Percentiles rank a stretch among this genome's conserved stretches.
phyloP scores from a whole-genome alignment of 2,329 filamentous ascomycete species.

The Penicillium sp. region DNA sequence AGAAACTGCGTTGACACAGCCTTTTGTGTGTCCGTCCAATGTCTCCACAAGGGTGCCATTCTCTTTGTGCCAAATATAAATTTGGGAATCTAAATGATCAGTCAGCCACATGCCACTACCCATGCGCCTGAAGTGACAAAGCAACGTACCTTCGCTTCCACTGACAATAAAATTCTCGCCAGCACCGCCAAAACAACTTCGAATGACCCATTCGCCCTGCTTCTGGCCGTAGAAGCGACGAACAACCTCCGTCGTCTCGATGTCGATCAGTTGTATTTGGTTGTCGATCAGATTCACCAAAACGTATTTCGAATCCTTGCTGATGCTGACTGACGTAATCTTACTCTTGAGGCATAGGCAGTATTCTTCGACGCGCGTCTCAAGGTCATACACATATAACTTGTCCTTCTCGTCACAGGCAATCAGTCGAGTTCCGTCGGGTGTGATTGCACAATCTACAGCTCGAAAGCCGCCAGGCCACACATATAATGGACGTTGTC shows the following conservation, averaged over 20 bases:
- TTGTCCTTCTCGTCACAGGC: slow-evolving; percentile 67
- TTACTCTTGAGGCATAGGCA: slow-evolving; percentile 66
- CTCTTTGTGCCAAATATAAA: slow-evolving; percentile 89
- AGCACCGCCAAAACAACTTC: slow-evolving; percentile 80
- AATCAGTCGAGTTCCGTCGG: slow-evolving; percentile 74
- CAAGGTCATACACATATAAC: slow-evolving; percentile 78
- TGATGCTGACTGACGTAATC: slow-evolving; percentile 76
- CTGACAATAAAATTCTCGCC: slow-evolving; percentile 88
- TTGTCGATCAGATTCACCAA: slow-evolving; percentile 78
- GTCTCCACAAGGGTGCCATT: slow-evolving; percentile 72
- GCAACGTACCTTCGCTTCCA: slow-evolving; percentile 74
- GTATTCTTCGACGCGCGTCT: slow-evolving; percentile 69
- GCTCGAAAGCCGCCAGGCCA: slow-evolving; percentile 72
- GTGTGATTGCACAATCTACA: slow-evolving; percentile 78
- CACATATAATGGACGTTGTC: slow-evolving; percentile 55
- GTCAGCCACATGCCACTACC: neutral
- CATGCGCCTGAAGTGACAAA: neutral
- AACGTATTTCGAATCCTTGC: slow-evolving; percentile 72
- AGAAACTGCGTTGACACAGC: slow-evolving; percentile 78
- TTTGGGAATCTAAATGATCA: slow-evolving; percentile 52
- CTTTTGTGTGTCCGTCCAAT: slow-evolving; percentile 67
- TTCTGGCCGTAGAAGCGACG: slow-evolving; percentile 72
- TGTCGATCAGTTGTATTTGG: slow-evolving; percentile 73
- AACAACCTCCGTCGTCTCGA: slow-evolving; percentile 67
- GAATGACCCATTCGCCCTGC: slow-evolving; percentile 73